Evolutionary conservation across 2,329 filamentous ascomycete species (phyloP), one percentile per base, ranked within the genome.

Genomic region (Paracorniculantispora psalliotae): DNA sequence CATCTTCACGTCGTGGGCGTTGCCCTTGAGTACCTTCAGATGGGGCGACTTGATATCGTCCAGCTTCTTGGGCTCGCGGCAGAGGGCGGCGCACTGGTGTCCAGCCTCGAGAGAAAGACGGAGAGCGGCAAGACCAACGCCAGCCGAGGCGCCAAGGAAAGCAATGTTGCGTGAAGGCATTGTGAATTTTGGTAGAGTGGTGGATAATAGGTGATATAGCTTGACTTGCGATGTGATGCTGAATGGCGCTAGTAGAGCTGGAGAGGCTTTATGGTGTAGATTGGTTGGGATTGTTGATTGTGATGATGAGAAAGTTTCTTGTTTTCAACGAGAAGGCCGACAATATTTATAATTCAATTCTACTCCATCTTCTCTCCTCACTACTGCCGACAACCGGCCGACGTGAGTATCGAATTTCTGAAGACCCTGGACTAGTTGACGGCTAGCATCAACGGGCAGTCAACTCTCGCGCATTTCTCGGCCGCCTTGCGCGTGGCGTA

Each of bases 111-210:
- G 75, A 26, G 74, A 70, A 43, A 72, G 71, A 25, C 73, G 73
- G 43, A 84, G 76, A 17, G 75, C 72, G 2, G 79, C 70, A 59
- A 81, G 74, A 56, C 76, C 79, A 62, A 73, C 73, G 50, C 81
- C 81, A 35, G 75, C 77, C 23, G 77, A 82, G 44, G 80, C 78
- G 60, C 82, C 82, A 56, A 84, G 73, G 71, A 84, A 81, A 47
- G 78, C 73, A 58, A 82, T 68, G 3, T 78, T 75, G 39, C 35
- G 26, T 19, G 37, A 44, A 33, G 46, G 25, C 56, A 58, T 52
- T 44, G 15, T 37, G 37, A 39, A 6, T 26, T 28, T 26, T 21
- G 37, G 26, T 33, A 21, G 17, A 28, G 21, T 13, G 46, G 33
- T 10, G n/a, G 15, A 30, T 15, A 39, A 37, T 13, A 37, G 12